Evolutionary conservation across 495 filamentous ascomycete genomes (phyloP).

Genomic region (Lasiosphaeria ovina): DNA sequence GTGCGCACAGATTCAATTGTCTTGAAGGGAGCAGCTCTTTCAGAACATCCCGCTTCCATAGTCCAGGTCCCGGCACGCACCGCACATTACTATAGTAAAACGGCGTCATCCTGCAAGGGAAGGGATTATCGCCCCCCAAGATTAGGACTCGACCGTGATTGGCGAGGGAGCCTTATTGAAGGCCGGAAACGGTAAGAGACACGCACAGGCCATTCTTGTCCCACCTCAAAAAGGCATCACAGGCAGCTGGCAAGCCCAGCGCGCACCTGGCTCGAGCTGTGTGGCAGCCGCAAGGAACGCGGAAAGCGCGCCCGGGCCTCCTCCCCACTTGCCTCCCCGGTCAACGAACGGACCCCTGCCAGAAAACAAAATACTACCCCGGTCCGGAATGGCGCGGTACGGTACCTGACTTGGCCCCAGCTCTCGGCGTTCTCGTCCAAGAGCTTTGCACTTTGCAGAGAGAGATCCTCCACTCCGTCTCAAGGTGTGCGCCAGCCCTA

Average conservation of each 20-base stretch:
- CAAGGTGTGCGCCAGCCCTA: not conserved
- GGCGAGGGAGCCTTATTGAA: constrained; percentile 8
- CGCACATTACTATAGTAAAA: not conserved
- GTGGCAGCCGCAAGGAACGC: not conserved
- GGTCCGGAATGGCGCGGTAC: not conserved
- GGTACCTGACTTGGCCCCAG: not conserved
- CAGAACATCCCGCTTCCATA: too few relatives aligned
- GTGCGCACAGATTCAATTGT: too few relatives aligned
- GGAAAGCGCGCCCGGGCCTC: not conserved
- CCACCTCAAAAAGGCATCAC: constrained; percentile 5
- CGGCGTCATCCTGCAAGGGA: constrained; percentile 6
- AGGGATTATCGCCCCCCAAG: constrained; percentile 7
- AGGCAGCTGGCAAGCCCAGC: not conserved
- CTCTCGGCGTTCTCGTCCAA: not conserved
- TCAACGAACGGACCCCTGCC: constrained; percentile 10
- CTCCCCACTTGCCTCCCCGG: constrained; percentile 1
- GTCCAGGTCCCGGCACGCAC: not conserved
- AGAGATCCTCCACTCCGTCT: too few relatives aligned
- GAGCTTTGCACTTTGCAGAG: constrained; percentile 1
- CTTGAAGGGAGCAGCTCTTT: too few relatives aligned
- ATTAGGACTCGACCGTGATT: constrained; percentile 18
- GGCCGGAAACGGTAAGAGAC: constrained; percentile 19
- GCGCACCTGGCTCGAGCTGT: too few relatives aligned
- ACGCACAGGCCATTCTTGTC: constrained; percentile 3
- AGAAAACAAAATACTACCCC: constrained; percentile 10